Conservation (phyloP, 1,284 basidiomycete genomes). For the Lignosus rhinocerotis region DNA sequence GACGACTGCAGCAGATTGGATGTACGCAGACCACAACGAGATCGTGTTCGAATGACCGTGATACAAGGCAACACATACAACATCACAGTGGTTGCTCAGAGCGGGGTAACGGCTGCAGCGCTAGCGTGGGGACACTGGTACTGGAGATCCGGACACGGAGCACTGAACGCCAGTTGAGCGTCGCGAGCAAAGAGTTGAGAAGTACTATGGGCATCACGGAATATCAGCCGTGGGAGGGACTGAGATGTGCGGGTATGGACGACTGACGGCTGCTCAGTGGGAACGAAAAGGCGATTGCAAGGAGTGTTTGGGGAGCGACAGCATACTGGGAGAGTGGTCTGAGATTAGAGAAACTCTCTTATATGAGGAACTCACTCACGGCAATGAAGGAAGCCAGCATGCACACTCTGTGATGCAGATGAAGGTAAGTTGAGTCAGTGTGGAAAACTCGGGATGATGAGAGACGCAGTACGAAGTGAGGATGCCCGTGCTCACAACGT, state of each 20-base stretch:
- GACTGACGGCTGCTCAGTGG: not conserved
- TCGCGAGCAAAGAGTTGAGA: not conserved
- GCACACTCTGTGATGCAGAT: not conserved
- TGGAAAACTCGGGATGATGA: not conserved
- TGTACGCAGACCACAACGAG: too few species aligned
- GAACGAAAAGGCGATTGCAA: not conserved
- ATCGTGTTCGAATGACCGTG: too few species aligned
- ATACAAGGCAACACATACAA: too few species aligned
- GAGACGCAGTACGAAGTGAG: not conserved
- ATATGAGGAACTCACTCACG: not conserved
- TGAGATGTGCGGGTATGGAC: not conserved
- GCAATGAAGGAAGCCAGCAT: not conserved
- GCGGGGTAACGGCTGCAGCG: too few species aligned
- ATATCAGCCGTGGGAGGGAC: not conserved
- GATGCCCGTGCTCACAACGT: not conserved
- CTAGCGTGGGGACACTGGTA: too few species aligned
- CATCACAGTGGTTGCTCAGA: too few species aligned
- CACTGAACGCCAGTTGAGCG: not conserved
- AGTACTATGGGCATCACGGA: not conserved
- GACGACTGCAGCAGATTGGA: too few species aligned
- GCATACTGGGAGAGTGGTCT: not conserved
- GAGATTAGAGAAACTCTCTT: too few species aligned
- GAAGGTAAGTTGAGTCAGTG: not conserved
- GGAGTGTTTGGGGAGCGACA: not conserved
- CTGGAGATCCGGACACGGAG: not conserved